These are phyloP conservation scores for Blastobotrys attinorum DNA, from an alignment of 805 yeast genomes.

Conservation along the genomic window DNA sequence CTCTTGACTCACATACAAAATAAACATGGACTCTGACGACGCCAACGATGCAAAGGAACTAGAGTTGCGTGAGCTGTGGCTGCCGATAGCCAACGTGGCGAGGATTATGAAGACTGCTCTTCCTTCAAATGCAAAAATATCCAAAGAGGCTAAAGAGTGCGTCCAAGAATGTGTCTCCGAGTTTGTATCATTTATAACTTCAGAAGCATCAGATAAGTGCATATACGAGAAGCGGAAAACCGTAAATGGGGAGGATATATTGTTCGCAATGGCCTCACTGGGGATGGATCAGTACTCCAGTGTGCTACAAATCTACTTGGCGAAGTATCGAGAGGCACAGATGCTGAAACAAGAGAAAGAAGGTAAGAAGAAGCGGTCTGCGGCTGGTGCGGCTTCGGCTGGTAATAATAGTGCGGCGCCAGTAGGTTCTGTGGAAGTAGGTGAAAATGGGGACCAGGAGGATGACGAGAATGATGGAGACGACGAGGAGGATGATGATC, in stretches of 20 bases:
- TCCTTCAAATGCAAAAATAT: conserved; percentile 65
- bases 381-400: no score
- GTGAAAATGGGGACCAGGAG: neutral
- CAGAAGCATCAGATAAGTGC: conserved; percentile 58
- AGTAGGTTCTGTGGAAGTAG: neutral
- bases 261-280: conserved; percentile 53
- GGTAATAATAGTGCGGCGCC: neutral
- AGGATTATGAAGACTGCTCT: conserved; percentile 69
- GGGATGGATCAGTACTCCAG: conserved; percentile 69
- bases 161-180: conserved; percentile 67
- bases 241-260: conserved; percentile 60
- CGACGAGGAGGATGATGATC: conserved; percentile 9
- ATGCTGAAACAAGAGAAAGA: neutral
- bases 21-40: neutral
- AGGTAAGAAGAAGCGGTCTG: neutral
- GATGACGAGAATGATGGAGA: neutral
- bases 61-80: conserved; percentile 55
- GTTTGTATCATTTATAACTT: conserved; percentile 59
- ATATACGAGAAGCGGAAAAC: conserved; percentile 59
- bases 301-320: conserved; percentile 57
- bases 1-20: no score
- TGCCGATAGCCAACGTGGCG: conserved; percentile 57
- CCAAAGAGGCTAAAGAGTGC: conserved; percentile 73
- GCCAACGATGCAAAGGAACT: conserved; percentile 25
- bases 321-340: conserved; percentile 48